These are phyloP conservation scores for Venturiaceae sp. DNA, from an alignment of 2,329 filamentous ascomycete species.

Conservation along the genomic window DNA sequence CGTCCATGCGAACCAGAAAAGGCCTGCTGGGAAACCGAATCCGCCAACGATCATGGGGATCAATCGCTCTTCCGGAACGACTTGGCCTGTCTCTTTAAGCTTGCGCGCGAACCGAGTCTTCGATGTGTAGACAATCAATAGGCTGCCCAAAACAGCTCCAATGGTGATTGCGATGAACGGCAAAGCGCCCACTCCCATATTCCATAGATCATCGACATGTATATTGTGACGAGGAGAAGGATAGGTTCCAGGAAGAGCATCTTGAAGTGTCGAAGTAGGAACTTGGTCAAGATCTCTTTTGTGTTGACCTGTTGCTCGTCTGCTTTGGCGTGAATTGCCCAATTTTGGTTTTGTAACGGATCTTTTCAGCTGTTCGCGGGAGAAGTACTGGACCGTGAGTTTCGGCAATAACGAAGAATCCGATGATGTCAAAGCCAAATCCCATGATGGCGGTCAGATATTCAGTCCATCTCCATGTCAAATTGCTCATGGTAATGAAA, in stretches of 20 bases:
- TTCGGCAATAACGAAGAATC: conserved; percentile 41
- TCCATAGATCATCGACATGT: conserved; percentile 33
- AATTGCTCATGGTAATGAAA: conserved; percentile 37
- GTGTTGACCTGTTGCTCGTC: conserved; percentile 32
- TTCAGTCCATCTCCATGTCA: conserved; percentile 49
- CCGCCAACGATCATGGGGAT: conserved; percentile 44
- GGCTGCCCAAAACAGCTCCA: conserved; percentile 25
- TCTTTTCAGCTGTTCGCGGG: conserved; percentile 33
- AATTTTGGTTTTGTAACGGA: conserved; percentile 40
- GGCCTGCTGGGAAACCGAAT: conserved; percentile 34
- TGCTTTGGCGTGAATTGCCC: conserved; percentile 33
- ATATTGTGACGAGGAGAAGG: conserved; percentile 35
- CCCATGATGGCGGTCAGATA: conserved; percentile 45
- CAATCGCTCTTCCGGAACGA: conserved; percentile 36
- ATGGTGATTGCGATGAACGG: conserved; percentile 34
- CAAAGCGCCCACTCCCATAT: conserved; percentile 27
- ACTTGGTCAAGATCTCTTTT: conserved; percentile 30
- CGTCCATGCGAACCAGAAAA: conserved; percentile 44
- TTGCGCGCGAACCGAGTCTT: conserved; percentile 23
- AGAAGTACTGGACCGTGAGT: conserved; percentile 41
- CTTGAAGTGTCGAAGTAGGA: conserved; percentile 32
- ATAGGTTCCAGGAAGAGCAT: conserved; percentile 41
- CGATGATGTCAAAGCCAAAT: conserved; percentile 21
- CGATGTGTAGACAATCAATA: conserved; percentile 22
- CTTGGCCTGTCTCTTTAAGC: conserved; percentile 18